These are phyloP conservation scores for Phytophthora cactorum DNA, from an alignment of 352 stramenopile species.

Conservation along the genomic window DNA sequence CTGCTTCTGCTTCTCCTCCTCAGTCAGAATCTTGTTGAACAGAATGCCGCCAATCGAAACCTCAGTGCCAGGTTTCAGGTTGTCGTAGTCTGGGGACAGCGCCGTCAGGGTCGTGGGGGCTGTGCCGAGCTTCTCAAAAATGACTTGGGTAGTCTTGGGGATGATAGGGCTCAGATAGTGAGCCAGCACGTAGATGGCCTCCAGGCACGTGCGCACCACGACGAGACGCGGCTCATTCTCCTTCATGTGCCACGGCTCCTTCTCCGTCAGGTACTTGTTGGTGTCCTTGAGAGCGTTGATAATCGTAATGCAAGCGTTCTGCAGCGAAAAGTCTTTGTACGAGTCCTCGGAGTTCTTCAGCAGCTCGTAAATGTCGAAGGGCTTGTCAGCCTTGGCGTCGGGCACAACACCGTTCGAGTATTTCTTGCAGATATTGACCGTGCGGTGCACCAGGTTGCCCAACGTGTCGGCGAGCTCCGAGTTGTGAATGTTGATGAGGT, in stretches of 20 bases:
- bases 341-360: constrained; percentile 85
- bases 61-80: constrained; percentile 90
- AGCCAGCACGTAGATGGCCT: constrained; percentile 96
- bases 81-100: constrained; percentile 89
- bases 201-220: constrained; percentile 95
- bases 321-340: constrained; percentile 94
- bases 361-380: constrained; percentile 90
- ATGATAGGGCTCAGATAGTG: constrained; percentile 97
- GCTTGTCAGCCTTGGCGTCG: constrained; percentile 54
- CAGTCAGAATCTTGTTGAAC: constrained; percentile 92
- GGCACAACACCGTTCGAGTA: constrained; percentile 93
- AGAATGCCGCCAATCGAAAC: constrained; percentile 95
- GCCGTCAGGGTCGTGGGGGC: constrained; percentile 71
- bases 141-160: constrained; percentile 86
- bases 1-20: constrained; percentile 78
- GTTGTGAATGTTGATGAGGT: constrained; percentile 98
- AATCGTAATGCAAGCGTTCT: constrained; percentile 89
- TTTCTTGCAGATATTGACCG: constrained; percentile 95
- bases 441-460: constrained; percentile 97
- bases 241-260: constrained; percentile 97
- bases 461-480: constrained; percentile 93
- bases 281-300: constrained; percentile 93
- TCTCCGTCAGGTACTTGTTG: constrained; percentile 98
- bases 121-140: constrained; percentile 96
- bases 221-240: constrained; percentile 89